A percentile compares a stretch with the other conserved stretches of the same genome.
Evolutionary conservation across 768 basidiomycete genomes (phyloP).

Genomic region (Sarcodon sp.): DNA sequence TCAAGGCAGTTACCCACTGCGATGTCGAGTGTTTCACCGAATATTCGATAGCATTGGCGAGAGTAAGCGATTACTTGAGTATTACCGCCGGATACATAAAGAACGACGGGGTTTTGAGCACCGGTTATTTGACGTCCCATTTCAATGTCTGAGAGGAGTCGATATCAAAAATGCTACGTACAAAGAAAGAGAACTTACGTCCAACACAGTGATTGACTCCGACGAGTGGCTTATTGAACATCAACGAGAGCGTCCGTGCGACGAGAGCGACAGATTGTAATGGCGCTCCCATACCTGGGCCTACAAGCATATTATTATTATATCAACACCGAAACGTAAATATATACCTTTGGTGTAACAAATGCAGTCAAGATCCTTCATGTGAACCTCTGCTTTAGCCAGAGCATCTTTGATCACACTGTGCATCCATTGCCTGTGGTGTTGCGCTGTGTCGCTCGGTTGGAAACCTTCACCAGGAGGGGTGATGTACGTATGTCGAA

Average conservation of each 20-base stretch:
- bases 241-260: constrained; percentile 77
- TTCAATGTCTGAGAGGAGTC: constrained; percentile 68
- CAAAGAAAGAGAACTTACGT: constrained; percentile 39
- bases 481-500: constrained; percentile 97
- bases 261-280: constrained; percentile 91
- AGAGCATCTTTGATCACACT: constrained; percentile 73
- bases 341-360: constrained; percentile 88
- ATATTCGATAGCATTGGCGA: constrained; percentile 92
- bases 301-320: constrained; percentile 24
- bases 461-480: constrained; percentile 97
- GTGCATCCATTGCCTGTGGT: constrained; percentile 89
- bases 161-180: neutral
- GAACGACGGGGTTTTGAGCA: constrained; percentile 89
- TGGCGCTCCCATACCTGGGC: constrained; percentile 99
- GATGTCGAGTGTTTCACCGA: constrained; percentile 97
- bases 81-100: constrained; percentile 98
- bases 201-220: constrained; percentile 99
- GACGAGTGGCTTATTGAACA: constrained; percentile 85
- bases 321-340: neutral
- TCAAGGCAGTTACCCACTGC: constrained; percentile 99
- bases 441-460: constrained; percentile 88
- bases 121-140: constrained; percentile 95
- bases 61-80: constrained; percentile 99
- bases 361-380: constrained; percentile 84
- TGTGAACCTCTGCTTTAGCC: constrained; percentile 46